phyloP scores from a whole-genome alignment of 1,284 basidiomycete species.

The Malassezia sp. region DNA sequence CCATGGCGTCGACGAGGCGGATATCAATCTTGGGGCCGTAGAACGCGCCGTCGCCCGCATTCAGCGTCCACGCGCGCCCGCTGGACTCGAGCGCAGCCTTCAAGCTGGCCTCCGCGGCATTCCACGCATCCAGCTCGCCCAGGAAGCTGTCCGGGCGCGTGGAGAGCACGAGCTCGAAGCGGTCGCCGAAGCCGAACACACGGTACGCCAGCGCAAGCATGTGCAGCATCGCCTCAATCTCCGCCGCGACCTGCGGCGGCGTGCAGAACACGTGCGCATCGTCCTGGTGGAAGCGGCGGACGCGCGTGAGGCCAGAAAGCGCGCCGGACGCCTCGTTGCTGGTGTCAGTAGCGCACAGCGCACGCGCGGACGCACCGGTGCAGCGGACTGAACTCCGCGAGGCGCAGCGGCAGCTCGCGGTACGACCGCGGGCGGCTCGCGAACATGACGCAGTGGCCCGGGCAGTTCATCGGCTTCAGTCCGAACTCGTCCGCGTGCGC shows the following conservation, averaged over 20 bases:
- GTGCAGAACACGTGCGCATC: constrained; percentile 45
- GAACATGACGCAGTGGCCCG: constrained; percentile 41
- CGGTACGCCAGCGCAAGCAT: constrained; percentile 42
- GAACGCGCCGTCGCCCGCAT: constrained; percentile 42
- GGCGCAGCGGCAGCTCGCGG: constrained; percentile 37
- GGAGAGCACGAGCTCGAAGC: constrained; percentile 41
- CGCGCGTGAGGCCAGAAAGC: constrained; percentile 36
- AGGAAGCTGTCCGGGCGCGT: constrained; percentile 36
- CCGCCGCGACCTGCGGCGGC: constrained; percentile 27
- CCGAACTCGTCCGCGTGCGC: constrained; percentile 22
- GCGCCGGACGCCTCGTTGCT: constrained; percentile 40
- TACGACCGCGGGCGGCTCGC: constrained; percentile 31
- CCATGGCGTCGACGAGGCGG: constrained; percentile 36
- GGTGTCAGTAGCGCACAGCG: too few species aligned
- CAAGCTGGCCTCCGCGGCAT: constrained; percentile 30
- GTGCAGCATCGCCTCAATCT: constrained; percentile 38
- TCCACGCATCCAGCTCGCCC: constrained; percentile 32
- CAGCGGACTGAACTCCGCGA: constrained; percentile 39
- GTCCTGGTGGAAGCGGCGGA: constrained; percentile 41
- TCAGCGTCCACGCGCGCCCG: constrained; percentile 28
- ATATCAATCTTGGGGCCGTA: constrained; percentile 47
- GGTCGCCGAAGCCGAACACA: constrained; percentile 34
- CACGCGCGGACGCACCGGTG: too few species aligned
- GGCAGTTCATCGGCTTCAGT: constrained; percentile 46
- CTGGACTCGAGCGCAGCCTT: constrained; percentile 26